Evolutionary conservation across 1,284 basidiomycete species (phyloP), one percentile per base, ranked within the genome.

Genomic region (Cutaneotrichosporon sp.): DNA sequence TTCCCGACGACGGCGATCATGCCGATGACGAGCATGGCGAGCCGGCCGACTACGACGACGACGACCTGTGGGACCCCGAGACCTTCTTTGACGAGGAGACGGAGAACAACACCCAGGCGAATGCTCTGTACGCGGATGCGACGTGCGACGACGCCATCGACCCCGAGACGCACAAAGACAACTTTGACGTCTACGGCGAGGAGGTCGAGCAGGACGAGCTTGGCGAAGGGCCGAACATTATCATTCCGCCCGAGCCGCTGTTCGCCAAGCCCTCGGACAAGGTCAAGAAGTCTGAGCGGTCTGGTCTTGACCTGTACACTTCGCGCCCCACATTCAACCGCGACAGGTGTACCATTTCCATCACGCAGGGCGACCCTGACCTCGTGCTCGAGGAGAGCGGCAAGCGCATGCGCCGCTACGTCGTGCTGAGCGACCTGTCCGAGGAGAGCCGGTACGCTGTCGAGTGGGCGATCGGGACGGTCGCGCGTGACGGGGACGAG

Each of bases 401-500:
- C 26, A 80, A 86, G 61, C 80, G 82, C 29, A 72, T 78, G 57
- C 83, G 84, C 64, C 80, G 81, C 39, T 98, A 97, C 72, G 80
- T 97, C 6, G 86, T 97, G 17, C 88, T 90, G 3, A 94, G 90
- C 66, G 94, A 98, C 79, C 73, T 97, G 63, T 91, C 88, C 60
- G 88, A 96, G 62, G 92, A 96, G 77, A 86, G 84, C 73, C 79
- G 86, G 32, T 96, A 90, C 73, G 91, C 92, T 0, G 82, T 94
- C 7, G 90, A 94, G 70, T 94, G 91, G 90, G 91, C 88, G 1
- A 93, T 97, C 56, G 94, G 94, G 5, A 97, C 94, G 0, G 94
- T 97, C 0, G 76, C 97, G 55, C 79, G 92, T 57, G 93, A 97
- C 72, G 94, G 94, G 0, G 94, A 98, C 69, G 88, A 92, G 74